Evolutionary conservation across 1,284 basidiomycete genomes (phyloP).

Genomic region (Amylostereum chailletii): DNA sequence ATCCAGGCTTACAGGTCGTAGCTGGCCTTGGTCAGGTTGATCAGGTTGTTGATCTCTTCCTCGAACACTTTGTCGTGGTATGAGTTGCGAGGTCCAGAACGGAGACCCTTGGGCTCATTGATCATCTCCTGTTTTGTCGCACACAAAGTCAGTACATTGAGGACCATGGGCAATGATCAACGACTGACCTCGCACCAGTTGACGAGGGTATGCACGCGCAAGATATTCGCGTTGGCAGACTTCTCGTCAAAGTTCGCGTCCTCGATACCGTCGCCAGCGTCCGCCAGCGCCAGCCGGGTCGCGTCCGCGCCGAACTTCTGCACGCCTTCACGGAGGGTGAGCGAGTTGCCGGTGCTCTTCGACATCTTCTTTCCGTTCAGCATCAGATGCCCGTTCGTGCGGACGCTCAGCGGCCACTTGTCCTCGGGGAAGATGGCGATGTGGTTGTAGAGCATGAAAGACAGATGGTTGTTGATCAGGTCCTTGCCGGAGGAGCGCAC

Average conservation of each 20-base stretch:
- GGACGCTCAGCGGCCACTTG: conserved; percentile 89
- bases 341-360: conserved; percentile 89
- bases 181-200: conserved; percentile 81
- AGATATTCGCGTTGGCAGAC: conserved; percentile 95
- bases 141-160: neutral
- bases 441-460: conserved; percentile 94
- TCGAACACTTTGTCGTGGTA: conserved; percentile 89
- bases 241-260: conserved; percentile 99
- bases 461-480: conserved; percentile 93
- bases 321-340: conserved; percentile 73
- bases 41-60: conserved; percentile 84
- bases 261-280: conserved; percentile 96
- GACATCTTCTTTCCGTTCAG: conserved; percentile 99
- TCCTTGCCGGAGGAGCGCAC: conserved; percentile 99
- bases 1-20: conserved; percentile 63
- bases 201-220: conserved; percentile 88
- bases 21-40: conserved; percentile 70
- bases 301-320: conserved; percentile 92
- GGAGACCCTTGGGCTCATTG: conserved; percentile 59
- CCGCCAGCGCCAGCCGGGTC: conserved; percentile 86
- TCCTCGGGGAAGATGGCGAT: conserved; percentile 90
- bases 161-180: neutral
- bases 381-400: conserved; percentile 96
- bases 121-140: conserved; percentile 56
- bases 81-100: conserved; percentile 52